These are phyloP conservation scores for Lichenothelia convexa DNA, from an alignment of 495 filamentous ascomycete species.

Conservation along the genomic window DNA sequence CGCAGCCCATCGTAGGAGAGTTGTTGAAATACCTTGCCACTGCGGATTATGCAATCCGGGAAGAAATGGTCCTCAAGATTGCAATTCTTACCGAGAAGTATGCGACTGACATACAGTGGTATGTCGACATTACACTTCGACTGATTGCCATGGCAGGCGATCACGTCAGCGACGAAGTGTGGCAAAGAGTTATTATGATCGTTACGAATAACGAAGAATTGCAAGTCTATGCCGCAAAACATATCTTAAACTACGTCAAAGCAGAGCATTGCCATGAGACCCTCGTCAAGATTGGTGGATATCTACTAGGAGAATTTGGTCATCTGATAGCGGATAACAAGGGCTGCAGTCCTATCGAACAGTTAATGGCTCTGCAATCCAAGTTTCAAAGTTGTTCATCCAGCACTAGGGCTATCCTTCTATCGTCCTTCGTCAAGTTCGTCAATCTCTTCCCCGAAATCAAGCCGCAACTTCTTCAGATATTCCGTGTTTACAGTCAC, in stretches of 20 bases:
- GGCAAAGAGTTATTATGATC: conserved; percentile 98
- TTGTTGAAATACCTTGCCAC: conserved; percentile 87
- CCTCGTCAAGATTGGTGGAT: conserved; percentile 90
- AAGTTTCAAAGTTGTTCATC: conserved; percentile 84
- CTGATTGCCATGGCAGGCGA: conserved; percentile 94
- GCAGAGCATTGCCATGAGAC: conserved; percentile 90
- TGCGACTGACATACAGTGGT: conserved; percentile 96
- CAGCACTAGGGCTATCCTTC: conserved; percentile 76
- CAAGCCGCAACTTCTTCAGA: conserved; percentile 79
- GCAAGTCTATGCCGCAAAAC: conserved; percentile 89
- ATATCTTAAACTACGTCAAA: conserved; percentile 76
- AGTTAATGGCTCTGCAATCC: conserved; percentile 78
- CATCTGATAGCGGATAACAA: conserved; percentile 91
- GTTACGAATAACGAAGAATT: conserved; percentile 98
- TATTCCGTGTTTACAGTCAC: conserved; percentile 86
- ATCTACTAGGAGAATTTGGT: conserved; percentile 90
- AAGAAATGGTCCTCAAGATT: conserved; percentile 99
- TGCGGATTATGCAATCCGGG: conserved; percentile 90
- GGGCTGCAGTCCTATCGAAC: conserved; percentile 92
- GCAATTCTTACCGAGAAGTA: conserved; percentile 98
- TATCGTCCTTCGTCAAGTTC: conserved; percentile 92
- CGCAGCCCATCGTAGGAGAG: conserved; percentile 81
- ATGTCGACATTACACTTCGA: conserved; percentile 91
- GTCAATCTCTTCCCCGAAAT: conserved; percentile 98
- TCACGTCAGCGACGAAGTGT: conserved; percentile 97